phyloP scores from a whole-genome alignment of 345 rosid species.

The Citrus glauca region DNA sequence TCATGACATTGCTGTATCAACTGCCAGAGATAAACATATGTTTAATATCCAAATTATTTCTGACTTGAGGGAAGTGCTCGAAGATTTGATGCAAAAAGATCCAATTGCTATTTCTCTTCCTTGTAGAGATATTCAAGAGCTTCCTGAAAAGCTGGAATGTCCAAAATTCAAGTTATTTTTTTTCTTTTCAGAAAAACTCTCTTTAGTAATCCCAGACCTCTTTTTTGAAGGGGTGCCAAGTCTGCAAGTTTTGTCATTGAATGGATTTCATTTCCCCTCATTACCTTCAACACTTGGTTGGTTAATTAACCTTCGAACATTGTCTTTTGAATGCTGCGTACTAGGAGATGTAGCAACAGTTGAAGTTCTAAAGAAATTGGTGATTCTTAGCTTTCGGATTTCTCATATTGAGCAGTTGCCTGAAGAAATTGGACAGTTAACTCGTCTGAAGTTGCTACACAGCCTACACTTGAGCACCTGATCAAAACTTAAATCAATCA shows the following conservation, averaged over 20 bases:
- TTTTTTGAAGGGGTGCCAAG: no score
- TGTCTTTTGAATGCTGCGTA: no score
- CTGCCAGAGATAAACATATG: slow-evolving; percentile 5
- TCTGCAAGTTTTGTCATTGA: slow-evolving; percentile 21
- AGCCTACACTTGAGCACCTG: no score
- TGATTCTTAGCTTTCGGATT: no score
- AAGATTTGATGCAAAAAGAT: not conserved
- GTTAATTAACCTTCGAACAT: not conserved
- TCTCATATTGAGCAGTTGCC: no score
- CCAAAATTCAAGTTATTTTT: not conserved
- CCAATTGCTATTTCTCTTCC: not conserved
- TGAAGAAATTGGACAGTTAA: no score
- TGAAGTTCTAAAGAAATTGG: no score
- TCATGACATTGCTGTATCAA: slow-evolving; percentile 6
- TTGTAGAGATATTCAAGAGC: no score
- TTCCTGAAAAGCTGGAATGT: no score
- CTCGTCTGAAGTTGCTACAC: no score
- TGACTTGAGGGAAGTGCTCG: not conserved
- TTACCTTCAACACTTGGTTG: slow-evolving; percentile 13
- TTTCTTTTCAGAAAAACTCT: not conserved
- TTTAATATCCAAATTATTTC: not conserved
- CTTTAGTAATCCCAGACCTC: not conserved
- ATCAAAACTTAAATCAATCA: no score
- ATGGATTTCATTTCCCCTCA: not conserved
- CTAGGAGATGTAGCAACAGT: no score